Evolutionary conservation across 2,329 filamentous ascomycete species (phyloP), one percentile per base, ranked within the genome.

Genomic region (Talaromyces verruculosus): DNA sequence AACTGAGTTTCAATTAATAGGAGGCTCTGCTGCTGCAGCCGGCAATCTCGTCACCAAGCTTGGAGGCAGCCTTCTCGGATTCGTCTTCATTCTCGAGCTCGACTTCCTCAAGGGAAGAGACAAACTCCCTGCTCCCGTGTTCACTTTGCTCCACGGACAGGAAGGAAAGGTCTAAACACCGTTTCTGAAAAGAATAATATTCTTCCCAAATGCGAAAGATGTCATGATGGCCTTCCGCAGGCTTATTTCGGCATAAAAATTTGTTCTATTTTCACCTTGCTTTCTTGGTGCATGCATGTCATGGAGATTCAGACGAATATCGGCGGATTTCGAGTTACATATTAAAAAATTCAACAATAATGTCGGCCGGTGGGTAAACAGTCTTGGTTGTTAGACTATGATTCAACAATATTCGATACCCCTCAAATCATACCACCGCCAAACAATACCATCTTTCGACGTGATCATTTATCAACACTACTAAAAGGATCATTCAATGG

Each of bases 51-150:
- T 98, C 72, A 85, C 89, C 78, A 88, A 96, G 80, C 87, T 96
- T 70, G 92, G 93, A 71, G 95, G 93, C 70, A 84, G 87, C n/a
- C 84, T 98, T 57, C 81, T 97, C 67, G 94, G 92, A 72, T 98
- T 91, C 81, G 83, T 97, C 69, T 99, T 99, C 84, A 91, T 99
- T 74, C 91, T 98, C 77, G 94, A 98, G 80, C 90, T 99, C 70
- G 90, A 93, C 73, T 94, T 95, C 81, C 88, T 99, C 71, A 92
- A 96, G 77, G 95, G 95, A 72, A 88, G 92, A 72, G 90, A 93
- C 69, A 95, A 96, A 85, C 90, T 99, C 72, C 88, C 89, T 72
- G 89, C 89, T 65, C 92, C 93, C 11, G 89, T 93, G 62, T 87
- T 91, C 77, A 96, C 94, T 51, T 87, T 99, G 43, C 86, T 99